These are phyloP conservation scores for Petunia hybrid DNA, from an alignment of 305 asterid genomes.

Conservation along the genomic window DNA sequence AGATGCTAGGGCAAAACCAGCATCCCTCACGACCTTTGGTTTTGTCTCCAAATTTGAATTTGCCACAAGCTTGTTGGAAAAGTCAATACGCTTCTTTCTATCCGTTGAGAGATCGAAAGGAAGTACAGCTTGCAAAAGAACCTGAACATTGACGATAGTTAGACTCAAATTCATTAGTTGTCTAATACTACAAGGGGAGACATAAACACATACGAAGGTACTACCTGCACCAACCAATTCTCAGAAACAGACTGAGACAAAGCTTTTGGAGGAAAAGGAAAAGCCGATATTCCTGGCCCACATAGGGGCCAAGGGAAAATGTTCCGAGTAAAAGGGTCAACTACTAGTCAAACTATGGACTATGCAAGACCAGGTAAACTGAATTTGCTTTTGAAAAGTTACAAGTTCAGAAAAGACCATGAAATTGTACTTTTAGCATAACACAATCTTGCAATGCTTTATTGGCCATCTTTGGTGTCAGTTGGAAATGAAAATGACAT, in stretches of 20 bases:
- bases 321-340: conserved; percentile 7
- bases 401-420: conserved; percentile 25
- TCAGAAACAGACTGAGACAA: background rate
- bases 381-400: background rate
- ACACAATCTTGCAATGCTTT: conserved; percentile 20
- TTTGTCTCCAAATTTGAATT: conserved; percentile 54
- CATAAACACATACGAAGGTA: background rate
- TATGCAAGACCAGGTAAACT: background rate
- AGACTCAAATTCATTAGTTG: conserved; percentile 19
- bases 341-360: conserved; percentile 11
- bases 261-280: conserved; percentile 3
- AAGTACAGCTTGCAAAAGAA: conserved; percentile 92
- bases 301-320: background rate
- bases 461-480: background rate
- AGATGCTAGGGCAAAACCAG: conserved; percentile 86
- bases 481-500: background rate
- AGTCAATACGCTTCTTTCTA: conserved; percentile 70
- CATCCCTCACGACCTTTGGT: conserved; percentile 90
- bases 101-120: conserved; percentile 90
- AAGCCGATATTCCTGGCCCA: conserved; percentile 12
- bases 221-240: background rate
- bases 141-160: conserved; percentile 55
- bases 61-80: conserved; percentile 60
- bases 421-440: conserved; percentile 1
- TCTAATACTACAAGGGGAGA: background rate